A percentile compares a stretch with the other conserved stretches of the same genome.
Conservation (phyloP, 2,329 filamentous ascomycete species). For the Apiospora rasikravindrae region DNA sequence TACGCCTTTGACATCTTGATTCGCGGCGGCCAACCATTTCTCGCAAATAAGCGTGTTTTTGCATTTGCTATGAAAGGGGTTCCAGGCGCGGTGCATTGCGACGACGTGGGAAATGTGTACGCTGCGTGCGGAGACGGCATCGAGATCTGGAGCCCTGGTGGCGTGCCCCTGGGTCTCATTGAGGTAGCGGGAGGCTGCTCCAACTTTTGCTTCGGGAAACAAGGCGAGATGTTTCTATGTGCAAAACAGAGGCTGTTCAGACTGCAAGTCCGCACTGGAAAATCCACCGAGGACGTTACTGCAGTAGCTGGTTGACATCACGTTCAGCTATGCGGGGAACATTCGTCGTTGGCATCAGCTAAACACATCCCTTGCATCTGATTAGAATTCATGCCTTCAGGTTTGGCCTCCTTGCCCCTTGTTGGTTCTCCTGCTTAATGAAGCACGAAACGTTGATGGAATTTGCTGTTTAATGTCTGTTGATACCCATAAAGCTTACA, state of each 20-base stretch:
- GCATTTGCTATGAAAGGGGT: constrained; percentile 52
- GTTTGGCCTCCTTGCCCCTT: no score
- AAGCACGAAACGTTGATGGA: no score
- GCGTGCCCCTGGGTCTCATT: constrained; percentile 49
- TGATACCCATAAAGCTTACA: not conserved
- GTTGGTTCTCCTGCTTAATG: no score
- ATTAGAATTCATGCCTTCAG: not conserved
- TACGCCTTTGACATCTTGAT: constrained; percentile 55
- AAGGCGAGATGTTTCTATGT: constrained; percentile 52
- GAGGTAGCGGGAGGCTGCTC: constrained; percentile 46
- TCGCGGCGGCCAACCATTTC: constrained; percentile 44
- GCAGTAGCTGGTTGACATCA: not conserved
- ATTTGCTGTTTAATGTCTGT: no score
- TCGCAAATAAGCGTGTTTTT: constrained; percentile 57
- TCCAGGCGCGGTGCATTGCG: constrained; percentile 49
- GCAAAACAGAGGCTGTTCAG: constrained; percentile 53
- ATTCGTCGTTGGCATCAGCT: not conserved
- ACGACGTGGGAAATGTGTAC: constrained; percentile 51
- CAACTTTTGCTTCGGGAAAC: constrained; percentile 50
- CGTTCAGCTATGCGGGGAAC: not conserved
- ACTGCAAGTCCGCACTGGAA: constrained; percentile 38
- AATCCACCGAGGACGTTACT: not conserved
- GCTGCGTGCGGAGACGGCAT: constrained; percentile 54
- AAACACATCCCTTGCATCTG: not conserved
- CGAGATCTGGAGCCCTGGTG: constrained; percentile 53